A percentile compares a stretch with the other conserved stretches of the same genome.
Conservation (phyloP, 345 rosid genomes). For the Citrus reticulata region DNA sequence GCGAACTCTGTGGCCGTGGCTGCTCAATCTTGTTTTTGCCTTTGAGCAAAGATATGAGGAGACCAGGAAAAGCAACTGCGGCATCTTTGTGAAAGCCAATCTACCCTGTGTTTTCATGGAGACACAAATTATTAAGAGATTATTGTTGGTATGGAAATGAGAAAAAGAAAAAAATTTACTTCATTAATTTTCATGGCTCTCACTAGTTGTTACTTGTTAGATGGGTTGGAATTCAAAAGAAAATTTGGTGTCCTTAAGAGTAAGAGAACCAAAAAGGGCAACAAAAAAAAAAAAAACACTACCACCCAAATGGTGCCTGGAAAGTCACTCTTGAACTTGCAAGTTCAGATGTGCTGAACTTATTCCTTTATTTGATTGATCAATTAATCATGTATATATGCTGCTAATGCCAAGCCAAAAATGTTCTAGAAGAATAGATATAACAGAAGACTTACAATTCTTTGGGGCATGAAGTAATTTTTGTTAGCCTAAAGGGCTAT, state of each 20-base stretch:
- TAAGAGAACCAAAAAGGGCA: background rate
- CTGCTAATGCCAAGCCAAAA: background rate
- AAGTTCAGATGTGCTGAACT: background rate
- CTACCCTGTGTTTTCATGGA: background rate
- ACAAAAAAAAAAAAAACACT: background rate
- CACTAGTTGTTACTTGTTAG: slow-evolving; percentile 24
- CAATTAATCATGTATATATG: no score
- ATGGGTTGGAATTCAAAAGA: background rate
- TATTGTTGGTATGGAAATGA: background rate
- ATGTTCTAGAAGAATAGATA: background rate
- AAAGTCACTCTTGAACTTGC: no score
- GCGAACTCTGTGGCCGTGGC: background rate
- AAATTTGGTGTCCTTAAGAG: background rate
- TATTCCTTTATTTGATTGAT: no score
- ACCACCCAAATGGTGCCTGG: background rate
- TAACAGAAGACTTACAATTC: slow-evolving; percentile 38
- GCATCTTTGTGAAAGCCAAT: slow-evolving; percentile 41
- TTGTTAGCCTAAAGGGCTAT: no score
- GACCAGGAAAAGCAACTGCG: slow-evolving; percentile 30
- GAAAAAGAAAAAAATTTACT: background rate
- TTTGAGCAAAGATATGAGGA: background rate
- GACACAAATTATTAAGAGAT: background rate
- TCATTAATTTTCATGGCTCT: background rate
- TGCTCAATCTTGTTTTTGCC: background rate
- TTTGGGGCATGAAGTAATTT: slow-evolving; percentile 23